A percentile compares a stretch with the other conserved stretches of the same genome.
Conservation (phyloP, 352 stramenopile species). For the Ophiocytium majus region DNA sequence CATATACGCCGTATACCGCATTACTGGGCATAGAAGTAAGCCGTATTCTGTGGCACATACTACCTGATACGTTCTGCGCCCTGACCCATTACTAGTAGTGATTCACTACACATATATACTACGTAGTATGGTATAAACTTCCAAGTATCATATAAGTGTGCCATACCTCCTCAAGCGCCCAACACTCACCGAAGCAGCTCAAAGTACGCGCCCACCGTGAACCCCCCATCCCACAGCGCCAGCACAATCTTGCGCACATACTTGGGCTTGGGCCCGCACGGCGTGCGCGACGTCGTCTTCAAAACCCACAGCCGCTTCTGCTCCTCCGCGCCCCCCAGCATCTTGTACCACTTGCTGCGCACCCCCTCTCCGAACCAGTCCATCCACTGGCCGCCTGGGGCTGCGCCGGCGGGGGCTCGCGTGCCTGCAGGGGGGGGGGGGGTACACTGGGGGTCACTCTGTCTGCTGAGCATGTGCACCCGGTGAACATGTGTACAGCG, state of each 20-base stretch:
- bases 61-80: too few species aligned
- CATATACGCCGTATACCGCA: too few species aligned
- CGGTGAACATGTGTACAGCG: too few species aligned
- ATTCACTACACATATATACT: too few species aligned
- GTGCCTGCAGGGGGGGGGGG: background rate
- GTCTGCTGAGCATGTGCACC: too few species aligned
- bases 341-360: constrained; percentile 44
- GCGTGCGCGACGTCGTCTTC: constrained; percentile 48
- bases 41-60: too few species aligned
- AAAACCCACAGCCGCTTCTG: constrained; percentile 53
- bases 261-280: constrained; percentile 50
- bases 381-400: constrained; percentile 22
- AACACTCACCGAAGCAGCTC: constrained; percentile 24
- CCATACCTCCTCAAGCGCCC: too few species aligned
- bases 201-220: constrained; percentile 46
- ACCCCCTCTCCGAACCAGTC: constrained; percentile 34
- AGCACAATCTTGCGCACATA: constrained; percentile 55
- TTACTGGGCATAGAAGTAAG: too few species aligned
- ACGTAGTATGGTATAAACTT: too few species aligned
- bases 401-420: background rate
- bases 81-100: too few species aligned
- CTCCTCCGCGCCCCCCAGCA: constrained; percentile 39
- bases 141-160: too few species aligned
- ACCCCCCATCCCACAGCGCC: constrained; percentile 51
- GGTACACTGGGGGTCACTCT: too few species aligned